phyloP scores from a whole-genome alignment of 169 alveolate species.

The Eimeria acervulina region DNA sequence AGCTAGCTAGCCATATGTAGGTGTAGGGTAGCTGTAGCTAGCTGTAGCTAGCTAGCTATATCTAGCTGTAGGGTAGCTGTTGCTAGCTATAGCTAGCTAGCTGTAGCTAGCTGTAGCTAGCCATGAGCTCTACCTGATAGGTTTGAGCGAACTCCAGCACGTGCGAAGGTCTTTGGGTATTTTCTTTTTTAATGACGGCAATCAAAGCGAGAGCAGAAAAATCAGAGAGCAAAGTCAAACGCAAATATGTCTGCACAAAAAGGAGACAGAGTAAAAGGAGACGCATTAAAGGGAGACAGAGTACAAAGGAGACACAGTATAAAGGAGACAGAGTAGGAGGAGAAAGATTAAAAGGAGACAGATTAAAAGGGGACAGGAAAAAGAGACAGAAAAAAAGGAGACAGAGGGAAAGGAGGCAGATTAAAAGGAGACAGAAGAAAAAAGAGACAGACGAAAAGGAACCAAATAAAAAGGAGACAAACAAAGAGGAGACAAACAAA shows the following conservation, averaged over 20 bases:
- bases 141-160: neutral
- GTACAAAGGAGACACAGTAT: neutral
- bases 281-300: neutral
- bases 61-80: too few species aligned
- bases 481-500: too few species aligned
- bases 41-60: too few species aligned
- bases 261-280: neutral
- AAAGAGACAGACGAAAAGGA: too few species aligned
- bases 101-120: neutral
- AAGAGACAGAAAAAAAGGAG: too few species aligned
- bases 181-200: slow-evolving; percentile 9
- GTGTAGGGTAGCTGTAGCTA: too few species aligned
- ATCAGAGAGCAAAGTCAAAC: neutral
- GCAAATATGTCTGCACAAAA: slow-evolving; percentile 23
- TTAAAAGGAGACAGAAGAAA: too few species aligned
- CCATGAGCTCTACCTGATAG: neutral
- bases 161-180: neutral
- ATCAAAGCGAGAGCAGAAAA: neutral
- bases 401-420: too few species aligned
- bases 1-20: too few species aligned
- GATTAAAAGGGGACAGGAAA: too few species aligned
- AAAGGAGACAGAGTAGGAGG: neutral
- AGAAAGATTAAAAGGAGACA: neutral
- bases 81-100: too few species aligned
- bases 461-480: too few species aligned